A percentile compares a stretch with the other conserved stretches of the same genome.
Conservation (phyloP, 176 grass and related monocot species). For the Oryza rufipogon region DNA sequence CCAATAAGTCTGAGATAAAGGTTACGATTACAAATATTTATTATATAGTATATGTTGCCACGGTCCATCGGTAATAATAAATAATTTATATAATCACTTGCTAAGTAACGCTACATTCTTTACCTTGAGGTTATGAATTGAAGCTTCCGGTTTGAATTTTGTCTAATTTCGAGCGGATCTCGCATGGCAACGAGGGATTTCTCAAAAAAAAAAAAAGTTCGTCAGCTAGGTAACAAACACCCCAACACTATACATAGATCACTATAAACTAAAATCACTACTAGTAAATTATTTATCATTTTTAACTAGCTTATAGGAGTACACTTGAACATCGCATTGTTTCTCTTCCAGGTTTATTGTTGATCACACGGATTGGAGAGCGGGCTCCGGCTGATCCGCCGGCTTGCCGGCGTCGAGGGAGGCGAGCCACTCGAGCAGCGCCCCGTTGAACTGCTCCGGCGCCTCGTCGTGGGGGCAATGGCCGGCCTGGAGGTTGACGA, state of each 20-base stretch:
- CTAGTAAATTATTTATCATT: background rate
- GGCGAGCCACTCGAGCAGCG: conserved; percentile 78
- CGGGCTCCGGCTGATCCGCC: conserved; percentile 1
- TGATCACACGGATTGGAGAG: conserved; percentile 55
- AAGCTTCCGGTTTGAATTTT: background rate
- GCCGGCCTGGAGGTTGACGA: conserved; percentile 83
- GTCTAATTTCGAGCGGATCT: background rate
- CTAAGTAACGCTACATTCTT: too few species aligned
- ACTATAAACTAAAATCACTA: background rate
- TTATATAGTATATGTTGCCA: too few species aligned
- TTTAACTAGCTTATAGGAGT: background rate
- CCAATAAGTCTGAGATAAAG: too few species aligned
- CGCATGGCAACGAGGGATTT: background rate
- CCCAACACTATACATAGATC: background rate
- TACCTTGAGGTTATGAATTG: background rate
- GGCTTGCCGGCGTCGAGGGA: conserved; percentile 40
- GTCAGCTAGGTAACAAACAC: too few species aligned
- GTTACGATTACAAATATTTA: too few species aligned
- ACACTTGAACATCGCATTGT: too few species aligned
- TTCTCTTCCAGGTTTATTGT: background rate
- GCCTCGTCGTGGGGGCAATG: conserved; percentile 97
- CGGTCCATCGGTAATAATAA: too few species aligned
- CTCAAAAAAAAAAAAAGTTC: background rate
- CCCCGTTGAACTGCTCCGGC: conserved; percentile 75
- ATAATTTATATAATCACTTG: too few species aligned